Evolutionary conservation across 1,284 basidiomycete genomes (phyloP), one percentile per base, ranked within the genome.

Genomic region (Rhodotorula sp.): DNA sequence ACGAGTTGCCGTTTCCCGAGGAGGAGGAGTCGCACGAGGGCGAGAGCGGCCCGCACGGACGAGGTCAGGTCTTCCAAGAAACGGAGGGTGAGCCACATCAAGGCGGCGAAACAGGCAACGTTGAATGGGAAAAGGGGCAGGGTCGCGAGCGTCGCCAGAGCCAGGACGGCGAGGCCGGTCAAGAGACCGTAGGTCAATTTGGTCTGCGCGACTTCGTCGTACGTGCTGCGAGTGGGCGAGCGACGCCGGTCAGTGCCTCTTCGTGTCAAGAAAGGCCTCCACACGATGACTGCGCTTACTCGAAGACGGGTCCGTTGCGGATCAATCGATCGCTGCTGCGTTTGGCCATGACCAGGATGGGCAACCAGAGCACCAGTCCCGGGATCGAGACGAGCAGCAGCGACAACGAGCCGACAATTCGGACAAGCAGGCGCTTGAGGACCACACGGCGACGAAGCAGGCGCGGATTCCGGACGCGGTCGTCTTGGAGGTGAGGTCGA

Each of bases 1-100:
- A 84, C 82, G 68, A 92, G 81, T 5, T 85, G 85, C 7, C 81
- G 77, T 66, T 85, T 85, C 12, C 88, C 88, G n/a, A 90, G 85
- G 59, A 83, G 80, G 15, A 93, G 81, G n/a, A 93, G 82, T 23
- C 87, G 85, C 18, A 83, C 75, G 26, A 93, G 84, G 1, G 88
- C 84, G 0, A 84, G 81, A 68, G 89, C 86, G 2, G 92, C 91
- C 58, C 91, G 87, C 76, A 89, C 87, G 15, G 90, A 87, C 0
- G 91, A 86, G 5, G 92, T 84, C 0, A 89, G 87, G 76, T 93
- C 92, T 79, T 93, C 92, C 52, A 91, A 83, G 91, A 91, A 93
- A 58, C 92, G 87, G 68, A 93, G 83, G 23, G 89, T 86, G 83
- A 93, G 87, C 91, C 92, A 93, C 91, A 93, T 92, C 73, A 89